Evolutionary conservation across 1,284 basidiomycete species (phyloP).

Genomic region (Trametes sp.): DNA sequence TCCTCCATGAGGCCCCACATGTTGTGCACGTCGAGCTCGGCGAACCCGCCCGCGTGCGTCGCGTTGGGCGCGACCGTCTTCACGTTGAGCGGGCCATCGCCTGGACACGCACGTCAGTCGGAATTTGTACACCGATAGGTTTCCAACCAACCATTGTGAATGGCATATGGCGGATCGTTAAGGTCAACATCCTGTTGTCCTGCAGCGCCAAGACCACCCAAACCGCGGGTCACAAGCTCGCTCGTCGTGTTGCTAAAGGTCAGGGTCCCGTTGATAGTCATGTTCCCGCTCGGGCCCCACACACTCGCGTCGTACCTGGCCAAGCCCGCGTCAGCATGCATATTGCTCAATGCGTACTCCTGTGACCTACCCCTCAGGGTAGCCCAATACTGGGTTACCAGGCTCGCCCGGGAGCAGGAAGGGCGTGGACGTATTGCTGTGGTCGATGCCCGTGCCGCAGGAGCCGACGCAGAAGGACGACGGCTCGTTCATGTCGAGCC

Average conservation of each 20-base stretch:
- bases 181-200: conserved; percentile 55
- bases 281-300: conserved; percentile 76
- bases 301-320: conserved; percentile 65
- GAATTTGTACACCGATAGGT: background rate
- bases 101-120: conserved; percentile 52
- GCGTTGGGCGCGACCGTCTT: conserved; percentile 67
- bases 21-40: conserved; percentile 70
- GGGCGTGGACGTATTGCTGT: conserved; percentile 45
- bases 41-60: conserved; percentile 60
- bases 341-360: conserved; percentile 2
- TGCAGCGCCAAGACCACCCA: conserved; percentile 51
- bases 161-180: conserved; percentile 69
- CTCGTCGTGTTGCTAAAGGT: conserved; percentile 58
- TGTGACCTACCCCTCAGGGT: conserved; percentile 60
- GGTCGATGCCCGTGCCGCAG: conserved; percentile 45
- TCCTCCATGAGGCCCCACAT: conserved; percentile 73
- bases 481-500: conserved; percentile 82
- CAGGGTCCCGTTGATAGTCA: conserved; percentile 71
- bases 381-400: conserved; percentile 57
- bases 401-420: conserved; percentile 60
- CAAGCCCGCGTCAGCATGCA: background rate
- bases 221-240: conserved; percentile 46
- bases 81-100: conserved; percentile 54
- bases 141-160: conserved; percentile 61
- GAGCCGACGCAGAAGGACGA: conserved; percentile 71